Percentiles rank a stretch among this genome's conserved stretches.
These are phyloP conservation scores for Metroxylon sagu DNA, from an alignment of 176 grass and related monocot genomes.

Conservation along the genomic window DNA sequence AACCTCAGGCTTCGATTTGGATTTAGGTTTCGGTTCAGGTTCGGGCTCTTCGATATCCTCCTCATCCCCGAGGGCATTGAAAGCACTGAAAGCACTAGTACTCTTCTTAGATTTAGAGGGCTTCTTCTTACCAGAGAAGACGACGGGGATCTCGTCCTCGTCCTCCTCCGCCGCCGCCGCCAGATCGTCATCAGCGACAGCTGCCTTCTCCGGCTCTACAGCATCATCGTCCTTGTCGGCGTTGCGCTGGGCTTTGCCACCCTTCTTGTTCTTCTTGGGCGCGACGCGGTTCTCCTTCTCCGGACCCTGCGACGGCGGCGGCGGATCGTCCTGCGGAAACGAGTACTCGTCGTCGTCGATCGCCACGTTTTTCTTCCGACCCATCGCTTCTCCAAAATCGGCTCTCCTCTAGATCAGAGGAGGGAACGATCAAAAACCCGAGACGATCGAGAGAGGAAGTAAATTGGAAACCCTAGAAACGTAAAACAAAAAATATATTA, in stretches of 20 bases:
- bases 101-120: conserved; percentile 57
- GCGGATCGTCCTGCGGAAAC: conserved; percentile 40
- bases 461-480: too few relatives aligned
- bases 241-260: conserved; percentile 30
- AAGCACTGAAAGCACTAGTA: conserved; percentile 33
- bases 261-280: conserved; percentile 77
- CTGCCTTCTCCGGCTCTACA: conserved; percentile 37
- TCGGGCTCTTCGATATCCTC: conserved; percentile 28
- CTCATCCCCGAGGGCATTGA: conserved; percentile 46
- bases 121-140: conserved; percentile 92
- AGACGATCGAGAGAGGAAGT: too few relatives aligned
- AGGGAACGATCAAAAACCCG: too few relatives aligned
- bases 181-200: conserved; percentile 6
- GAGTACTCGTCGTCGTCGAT: conserved; percentile 96
- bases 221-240: conserved; percentile 11
- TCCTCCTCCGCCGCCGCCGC: conserved; percentile 5
- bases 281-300: conserved; percentile 27
- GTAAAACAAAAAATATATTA: too few relatives aligned
- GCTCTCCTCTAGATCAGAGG: too few relatives aligned
- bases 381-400: conserved; percentile 35
- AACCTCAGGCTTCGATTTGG: conserved; percentile 18
- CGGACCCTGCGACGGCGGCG: conserved; percentile 18
- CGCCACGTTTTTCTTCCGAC: conserved; percentile 80
- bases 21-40: conserved; percentile 3
- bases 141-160: conserved; percentile 42